These are phyloP conservation scores for Jacaranda mimosifolia DNA, from an alignment of 257 asterid species.

Conservation along the genomic window DNA sequence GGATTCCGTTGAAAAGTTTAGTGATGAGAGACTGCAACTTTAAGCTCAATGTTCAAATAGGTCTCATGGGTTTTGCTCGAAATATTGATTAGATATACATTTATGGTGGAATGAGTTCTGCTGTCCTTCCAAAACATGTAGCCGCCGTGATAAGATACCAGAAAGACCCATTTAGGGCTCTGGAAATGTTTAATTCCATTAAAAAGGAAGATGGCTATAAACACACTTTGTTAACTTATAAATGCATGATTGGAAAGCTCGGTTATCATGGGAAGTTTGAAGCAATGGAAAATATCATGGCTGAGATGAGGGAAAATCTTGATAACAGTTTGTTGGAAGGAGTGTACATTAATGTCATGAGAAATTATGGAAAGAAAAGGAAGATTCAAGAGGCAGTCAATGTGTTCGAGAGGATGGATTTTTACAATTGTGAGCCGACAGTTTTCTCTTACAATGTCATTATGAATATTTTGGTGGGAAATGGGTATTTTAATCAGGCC, in stretches of 20 bases:
- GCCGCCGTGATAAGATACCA: conserved; percentile 77
- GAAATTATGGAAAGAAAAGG: conserved; percentile 76
- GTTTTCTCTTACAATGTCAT: conserved; percentile 71
- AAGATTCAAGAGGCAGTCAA: conserved; percentile 79
- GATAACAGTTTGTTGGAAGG: conserved; percentile 74
- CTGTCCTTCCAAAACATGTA: conserved; percentile 87
- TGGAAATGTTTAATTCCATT: conserved; percentile 81
- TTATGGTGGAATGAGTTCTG: conserved; percentile 60
- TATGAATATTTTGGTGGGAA: conserved; percentile 87
- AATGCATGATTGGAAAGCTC: conserved; percentile 80
- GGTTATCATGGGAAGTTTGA: conserved; percentile 75
- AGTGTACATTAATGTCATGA: conserved; percentile 74
- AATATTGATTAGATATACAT: conserved; percentile 26
- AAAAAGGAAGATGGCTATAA: conserved; percentile 75
- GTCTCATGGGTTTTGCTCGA: conserved; percentile 38
- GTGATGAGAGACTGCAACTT: conserved; percentile 14
- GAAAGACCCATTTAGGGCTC: conserved; percentile 84
- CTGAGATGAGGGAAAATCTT: conserved; percentile 65
- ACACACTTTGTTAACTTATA: conserved; percentile 76
- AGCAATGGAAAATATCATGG: conserved; percentile 75
- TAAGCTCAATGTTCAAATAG: conserved; percentile 27
- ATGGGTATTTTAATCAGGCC: conserved; percentile 76
- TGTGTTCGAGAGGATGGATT: conserved; percentile 94
- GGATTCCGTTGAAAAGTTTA: background rate
- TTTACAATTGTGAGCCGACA: conserved; percentile 79